Base-by-base conservation (phyloP, 306 rosid species). In the Dryas drummondii region DNA sequence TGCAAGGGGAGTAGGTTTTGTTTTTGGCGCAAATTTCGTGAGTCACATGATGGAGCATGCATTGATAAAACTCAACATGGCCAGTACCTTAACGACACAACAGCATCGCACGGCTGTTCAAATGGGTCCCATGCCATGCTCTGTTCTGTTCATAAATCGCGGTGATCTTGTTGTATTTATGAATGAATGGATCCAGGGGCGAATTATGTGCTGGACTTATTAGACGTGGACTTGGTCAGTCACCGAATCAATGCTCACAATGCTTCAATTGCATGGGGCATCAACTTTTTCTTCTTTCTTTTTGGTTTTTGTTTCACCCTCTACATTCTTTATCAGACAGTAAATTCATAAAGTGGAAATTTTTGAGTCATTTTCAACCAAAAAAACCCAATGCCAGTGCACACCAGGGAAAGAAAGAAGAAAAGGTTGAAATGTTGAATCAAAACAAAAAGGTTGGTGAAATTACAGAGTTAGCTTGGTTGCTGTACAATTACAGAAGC, bases 41-140 rank as follows among this genome's bases (percentile, higher is more conserved):
- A 0, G 13, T 46, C 78, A 74, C 83, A 32, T 78, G 83, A 50
- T 5, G 26, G 49, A 54, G 51, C 58, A 22, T 49, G 58, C 47
- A 42, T 2, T 10, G 41, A 4, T 45, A 15, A 1, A 9, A 42
- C 37, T 6, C 5, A 49, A 27, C 67, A 32, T 10, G 47, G 67
- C 19, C 40, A 26, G 2, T 32, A 32, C 37, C 37, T 32, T 32
- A 32, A 1, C 37, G 37, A 32, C 37, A 32, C 37, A 32, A 32
- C 37, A 32, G 37, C 37, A 32, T 32, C 37, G 3, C 37, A 32
- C 37, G 37, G 37, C 37, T 32, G 37, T 32, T 7, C 9, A 7
- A 9, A 41, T 16, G 32, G 32, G 9, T n/a, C 59, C 46, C 58
- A 57, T 51, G 64, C 64, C 73, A 46, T 68, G 50, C 42, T 12